These are phyloP conservation scores for Salvia hispanica DNA, from an alignment of 257 asterid genomes.

Conservation along the genomic window DNA sequence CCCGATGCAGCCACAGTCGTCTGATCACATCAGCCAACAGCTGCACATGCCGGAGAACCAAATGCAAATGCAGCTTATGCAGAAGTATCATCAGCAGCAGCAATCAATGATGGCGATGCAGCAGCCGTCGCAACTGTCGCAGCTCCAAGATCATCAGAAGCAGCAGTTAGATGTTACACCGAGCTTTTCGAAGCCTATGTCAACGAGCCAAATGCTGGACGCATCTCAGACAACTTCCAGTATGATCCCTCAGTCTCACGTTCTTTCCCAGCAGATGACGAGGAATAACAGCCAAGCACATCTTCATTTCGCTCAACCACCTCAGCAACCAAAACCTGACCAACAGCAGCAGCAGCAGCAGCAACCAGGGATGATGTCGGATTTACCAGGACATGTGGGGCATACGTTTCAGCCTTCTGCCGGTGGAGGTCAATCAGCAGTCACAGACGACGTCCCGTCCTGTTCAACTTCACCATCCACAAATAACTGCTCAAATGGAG, in stretches of 20 bases:
- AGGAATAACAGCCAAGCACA: constrained; percentile 47
- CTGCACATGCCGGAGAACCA: constrained; percentile 59
- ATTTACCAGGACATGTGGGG: constrained; percentile 53
- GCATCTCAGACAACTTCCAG: constrained; percentile 45
- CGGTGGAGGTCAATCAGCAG: constrained; percentile 74
- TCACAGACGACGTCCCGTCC: constrained; percentile 86
- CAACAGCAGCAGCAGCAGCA: constrained; percentile 56
- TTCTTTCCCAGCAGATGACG: constrained; percentile 47
- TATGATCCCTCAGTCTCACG: constrained; percentile 50
- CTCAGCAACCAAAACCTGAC: constrained; percentile 56
- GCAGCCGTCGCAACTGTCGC: constrained; percentile 49
- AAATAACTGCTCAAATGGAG: constrained; percentile 64
- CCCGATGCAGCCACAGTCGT: constrained; percentile 47
- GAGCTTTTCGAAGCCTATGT: constrained; percentile 53
- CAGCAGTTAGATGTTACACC: constrained; percentile 50
- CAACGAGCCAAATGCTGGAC: constrained; percentile 57
- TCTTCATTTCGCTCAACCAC: constrained; percentile 48
- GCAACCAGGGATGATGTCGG: constrained; percentile 53
- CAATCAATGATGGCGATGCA: constrained; percentile 54
- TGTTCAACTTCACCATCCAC: constrained; percentile 95
- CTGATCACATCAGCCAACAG: constrained; percentile 50
- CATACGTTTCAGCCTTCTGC: constrained; percentile 54
- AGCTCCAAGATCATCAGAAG: constrained; percentile 61
- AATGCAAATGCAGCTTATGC: constrained; percentile 64
- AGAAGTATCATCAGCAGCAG: constrained; percentile 72